A percentile compares a stretch with the other conserved stretches of the same genome.
These are phyloP conservation scores for Nothophaeocryptopus gaeumannii DNA, from an alignment of 2,329 filamentous ascomycete genomes.

Conservation along the genomic window DNA sequence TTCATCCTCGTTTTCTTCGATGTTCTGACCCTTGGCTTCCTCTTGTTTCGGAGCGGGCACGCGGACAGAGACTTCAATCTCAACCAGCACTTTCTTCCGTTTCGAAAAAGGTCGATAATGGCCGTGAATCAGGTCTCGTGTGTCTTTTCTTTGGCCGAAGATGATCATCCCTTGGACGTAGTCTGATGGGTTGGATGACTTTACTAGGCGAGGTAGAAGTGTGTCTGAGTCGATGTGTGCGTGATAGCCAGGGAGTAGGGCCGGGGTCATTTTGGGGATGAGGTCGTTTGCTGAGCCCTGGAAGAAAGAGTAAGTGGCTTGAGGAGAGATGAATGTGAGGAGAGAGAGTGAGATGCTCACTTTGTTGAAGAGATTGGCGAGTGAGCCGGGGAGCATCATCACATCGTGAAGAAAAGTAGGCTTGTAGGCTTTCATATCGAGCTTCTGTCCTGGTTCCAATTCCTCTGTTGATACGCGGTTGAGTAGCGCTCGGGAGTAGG, in stretches of 20 bases:
- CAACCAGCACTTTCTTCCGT: constrained; percentile 19
- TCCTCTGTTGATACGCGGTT: constrained; percentile 43
- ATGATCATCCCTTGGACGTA: constrained; percentile 32
- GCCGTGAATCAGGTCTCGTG: constrained; percentile 22
- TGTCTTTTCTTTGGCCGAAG: constrained; percentile 25
- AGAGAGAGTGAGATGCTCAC: constrained; percentile 4
- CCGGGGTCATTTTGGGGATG: constrained; percentile 30
- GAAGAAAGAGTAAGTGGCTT: not conserved
- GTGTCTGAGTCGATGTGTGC: constrained; percentile 21
- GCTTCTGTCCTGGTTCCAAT: constrained; percentile 37
- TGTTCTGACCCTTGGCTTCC: too few species aligned
- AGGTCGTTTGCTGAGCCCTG: constrained; percentile 22
- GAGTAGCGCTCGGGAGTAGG: constrained; percentile 26
- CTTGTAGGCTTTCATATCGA: constrained; percentile 51
- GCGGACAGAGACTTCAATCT: constrained; percentile 24
- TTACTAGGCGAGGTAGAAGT: constrained; percentile 23
- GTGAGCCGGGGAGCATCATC: constrained; percentile 49
- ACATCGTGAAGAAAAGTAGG: constrained; percentile 53
- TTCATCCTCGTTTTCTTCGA: not conserved
- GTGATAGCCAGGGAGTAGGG: constrained; percentile 24
- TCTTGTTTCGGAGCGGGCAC: not conserved
- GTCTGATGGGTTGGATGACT: constrained; percentile 15
- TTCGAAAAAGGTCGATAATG: constrained; percentile 25
- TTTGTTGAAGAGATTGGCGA: constrained; percentile 32
- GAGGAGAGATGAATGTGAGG: not conserved